Conservation (phyloP, 441 rosid genomes). For the Bocquillonia castaneifolia region DNA sequence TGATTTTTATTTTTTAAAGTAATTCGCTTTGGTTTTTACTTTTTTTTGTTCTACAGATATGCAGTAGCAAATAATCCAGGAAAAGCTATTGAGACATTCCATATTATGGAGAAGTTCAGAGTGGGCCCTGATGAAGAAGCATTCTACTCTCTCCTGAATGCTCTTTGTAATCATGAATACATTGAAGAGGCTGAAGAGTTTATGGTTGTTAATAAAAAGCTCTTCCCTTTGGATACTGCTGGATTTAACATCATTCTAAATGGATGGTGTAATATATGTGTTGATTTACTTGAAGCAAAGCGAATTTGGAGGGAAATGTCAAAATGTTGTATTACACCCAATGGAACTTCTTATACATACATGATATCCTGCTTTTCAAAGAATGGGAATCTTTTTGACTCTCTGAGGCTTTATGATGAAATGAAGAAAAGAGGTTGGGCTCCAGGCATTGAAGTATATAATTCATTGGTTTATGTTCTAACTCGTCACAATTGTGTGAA, state of each 20-base stretch:
- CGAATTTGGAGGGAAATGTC: conserved; percentile 86
- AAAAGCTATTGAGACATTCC: conserved; percentile 64
- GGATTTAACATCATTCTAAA: conserved; percentile 69
- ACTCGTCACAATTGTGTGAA: conserved; percentile 58
- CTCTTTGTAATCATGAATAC: conserved; percentile 68
- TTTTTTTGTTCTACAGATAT: conserved; percentile 42
- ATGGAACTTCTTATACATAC: conserved; percentile 51
- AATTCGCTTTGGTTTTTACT: background rate
- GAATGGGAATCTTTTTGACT: conserved; percentile 74
- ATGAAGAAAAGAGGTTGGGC: conserved; percentile 75
- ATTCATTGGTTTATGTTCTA: conserved; percentile 63
- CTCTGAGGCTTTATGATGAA: conserved; percentile 77
- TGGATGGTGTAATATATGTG: conserved; percentile 70
- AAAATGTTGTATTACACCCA: conserved; percentile 51
- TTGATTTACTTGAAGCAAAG: conserved; percentile 71
- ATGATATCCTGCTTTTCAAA: conserved; percentile 83
- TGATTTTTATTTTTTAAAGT: background rate
- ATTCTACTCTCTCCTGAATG: conserved; percentile 40
- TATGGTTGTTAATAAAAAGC: conserved; percentile 69
- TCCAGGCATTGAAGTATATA: conserved; percentile 60
- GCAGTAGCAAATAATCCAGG: conserved; percentile 71
- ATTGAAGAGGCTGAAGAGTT: conserved; percentile 88
- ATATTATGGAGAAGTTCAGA: conserved; percentile 72
- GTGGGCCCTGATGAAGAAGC: conserved; percentile 70
- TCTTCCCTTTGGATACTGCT: conserved; percentile 54